Evolutionary conservation across 1,139 yeast species (phyloP), one percentile per base, ranked within the genome.

Genomic region (Magnusiomyces ingens): DNA sequence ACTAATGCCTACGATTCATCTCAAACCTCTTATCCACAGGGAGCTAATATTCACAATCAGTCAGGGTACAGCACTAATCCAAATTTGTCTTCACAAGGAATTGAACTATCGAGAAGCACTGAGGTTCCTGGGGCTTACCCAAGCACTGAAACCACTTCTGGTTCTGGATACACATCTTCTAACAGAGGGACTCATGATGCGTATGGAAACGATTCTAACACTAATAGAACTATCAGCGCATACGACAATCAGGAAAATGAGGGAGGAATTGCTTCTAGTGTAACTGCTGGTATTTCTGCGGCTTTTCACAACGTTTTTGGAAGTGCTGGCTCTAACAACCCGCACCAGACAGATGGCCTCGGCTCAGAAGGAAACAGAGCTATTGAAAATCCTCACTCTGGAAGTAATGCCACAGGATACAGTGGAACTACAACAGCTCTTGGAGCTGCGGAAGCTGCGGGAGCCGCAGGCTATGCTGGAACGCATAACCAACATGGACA

Each of bases 261-360:
- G n/a, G 40, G 40, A 5, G 40, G 11, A 40, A 26, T 26, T 26
- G 8, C 32, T 5, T 26, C 32, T 26, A 26, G 8, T 26, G 32
- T 26, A 26, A 26, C 32, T 26, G 32, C 32, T 26, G 32, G 32
- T 26, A 4, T 26, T 26, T 26, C 35, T 49, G 54, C 52, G 18
- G 54, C 49, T n/a, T 45, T 45, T 36, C 26, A 52, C 19, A 19
- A 22, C n/a, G 38, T 49, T 13, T 37, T 40, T 45, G 52, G 52
- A 19, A n/a, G 45, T n/a, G 17, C 29, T 17, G 37, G 26, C 8
- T 26, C 32, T 22, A 36, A 3, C n/a, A n/a, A 36, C 11, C n/a
- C 4, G 40, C 4, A n/a, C n/a, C 4, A 36, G 40, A 13, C 40
- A 6, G 17, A 46, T 13, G 15, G 12, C n/a, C 21, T 41, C 13